A percentile compares a stretch with the other conserved stretches of the same genome.
phyloP scores from a whole-genome alignment of 345 rosid species.

The Gossypium longicalyx region DNA sequence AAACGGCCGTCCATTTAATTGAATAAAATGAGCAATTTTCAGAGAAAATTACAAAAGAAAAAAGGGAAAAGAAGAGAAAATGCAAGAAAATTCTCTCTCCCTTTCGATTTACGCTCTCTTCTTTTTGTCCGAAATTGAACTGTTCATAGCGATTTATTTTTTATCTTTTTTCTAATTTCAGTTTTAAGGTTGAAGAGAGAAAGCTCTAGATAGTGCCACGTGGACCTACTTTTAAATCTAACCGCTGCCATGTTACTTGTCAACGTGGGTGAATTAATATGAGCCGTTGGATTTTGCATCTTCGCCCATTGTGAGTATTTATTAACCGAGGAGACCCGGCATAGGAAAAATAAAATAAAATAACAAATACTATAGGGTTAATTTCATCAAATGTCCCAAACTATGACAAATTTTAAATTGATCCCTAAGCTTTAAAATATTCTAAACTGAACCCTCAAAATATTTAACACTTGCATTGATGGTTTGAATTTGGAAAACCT shows the following conservation, averaged over 20 bases:
- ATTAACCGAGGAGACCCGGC: no score
- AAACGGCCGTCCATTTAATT: neutral
- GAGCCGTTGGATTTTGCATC: constrained; percentile 15
- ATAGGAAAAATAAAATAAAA: no score
- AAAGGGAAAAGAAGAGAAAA: neutral
- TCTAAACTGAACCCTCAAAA: no score
- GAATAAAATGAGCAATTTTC: neutral
- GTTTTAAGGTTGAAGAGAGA: constrained; percentile 12
- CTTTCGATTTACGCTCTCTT: neutral
- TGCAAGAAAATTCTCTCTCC: neutral
- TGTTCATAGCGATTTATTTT: neutral
- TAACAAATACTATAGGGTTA: no score
- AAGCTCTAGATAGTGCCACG: constrained; percentile 32
- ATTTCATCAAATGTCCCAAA: no score
- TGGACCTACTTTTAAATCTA: neutral
- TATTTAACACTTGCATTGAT: no score
- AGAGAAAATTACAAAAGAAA: neutral
- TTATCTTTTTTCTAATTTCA: neutral
- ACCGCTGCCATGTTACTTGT: constrained; percentile 10
- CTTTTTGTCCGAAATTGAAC: neutral
- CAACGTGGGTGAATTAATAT: neutral
- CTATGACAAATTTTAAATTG: no score
- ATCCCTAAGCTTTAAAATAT: no score
- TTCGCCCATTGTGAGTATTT: no score
- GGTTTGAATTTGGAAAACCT: no score